Evolutionary conservation across 2,329 filamentous ascomycete genomes (phyloP).

Genomic region (Alternaria conjuncta): DNA sequence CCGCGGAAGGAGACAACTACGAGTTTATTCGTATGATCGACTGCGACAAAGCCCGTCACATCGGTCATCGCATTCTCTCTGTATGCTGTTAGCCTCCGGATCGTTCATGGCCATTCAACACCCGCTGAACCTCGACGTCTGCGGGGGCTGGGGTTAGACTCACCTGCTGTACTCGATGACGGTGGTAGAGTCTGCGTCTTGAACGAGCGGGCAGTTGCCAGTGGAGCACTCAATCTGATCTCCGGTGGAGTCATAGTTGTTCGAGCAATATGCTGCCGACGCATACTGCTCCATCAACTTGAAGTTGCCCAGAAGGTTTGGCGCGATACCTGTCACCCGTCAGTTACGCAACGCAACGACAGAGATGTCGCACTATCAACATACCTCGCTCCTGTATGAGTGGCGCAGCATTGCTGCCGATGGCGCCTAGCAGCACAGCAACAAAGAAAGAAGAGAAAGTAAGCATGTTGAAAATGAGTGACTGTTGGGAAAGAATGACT

Average conservation of each 20-base stretch:
- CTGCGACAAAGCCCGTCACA: slow-evolving; percentile 55
- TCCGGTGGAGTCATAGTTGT: slow-evolving; percentile 53
- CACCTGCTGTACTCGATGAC: slow-evolving; percentile 52
- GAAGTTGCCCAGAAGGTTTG: slow-evolving; percentile 29
- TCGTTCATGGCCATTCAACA: background rate
- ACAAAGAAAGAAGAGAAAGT: slow-evolving; percentile 20
- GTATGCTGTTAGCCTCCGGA: slow-evolving; percentile 2
- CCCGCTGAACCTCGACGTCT: background rate
- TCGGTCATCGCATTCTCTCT: slow-evolving; percentile 43
- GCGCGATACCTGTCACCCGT: slow-evolving; percentile 19
- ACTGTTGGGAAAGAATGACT: slow-evolving; percentile 4
- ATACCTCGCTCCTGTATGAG: slow-evolving; percentile 25
- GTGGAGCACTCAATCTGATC: slow-evolving; percentile 53
- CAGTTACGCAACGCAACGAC: background rate
- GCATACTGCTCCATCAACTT: slow-evolving; percentile 54
- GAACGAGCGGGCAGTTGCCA: slow-evolving; percentile 57
- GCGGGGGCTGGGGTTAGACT: background rate
- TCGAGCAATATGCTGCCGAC: slow-evolving; percentile 60
- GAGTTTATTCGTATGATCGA: slow-evolving; percentile 54
- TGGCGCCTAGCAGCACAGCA: slow-evolving; percentile 11
- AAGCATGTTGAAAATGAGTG: slow-evolving; percentile 18
- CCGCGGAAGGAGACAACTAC: slow-evolving; percentile 68
- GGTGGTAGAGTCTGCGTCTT: slow-evolving; percentile 53
- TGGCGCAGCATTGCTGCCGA: slow-evolving; percentile 26
- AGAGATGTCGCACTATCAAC: too few species aligned